Evolutionary conservation across 768 basidiomycete species (phyloP).

Genomic region (Cystofilobasidium macerans): DNA sequence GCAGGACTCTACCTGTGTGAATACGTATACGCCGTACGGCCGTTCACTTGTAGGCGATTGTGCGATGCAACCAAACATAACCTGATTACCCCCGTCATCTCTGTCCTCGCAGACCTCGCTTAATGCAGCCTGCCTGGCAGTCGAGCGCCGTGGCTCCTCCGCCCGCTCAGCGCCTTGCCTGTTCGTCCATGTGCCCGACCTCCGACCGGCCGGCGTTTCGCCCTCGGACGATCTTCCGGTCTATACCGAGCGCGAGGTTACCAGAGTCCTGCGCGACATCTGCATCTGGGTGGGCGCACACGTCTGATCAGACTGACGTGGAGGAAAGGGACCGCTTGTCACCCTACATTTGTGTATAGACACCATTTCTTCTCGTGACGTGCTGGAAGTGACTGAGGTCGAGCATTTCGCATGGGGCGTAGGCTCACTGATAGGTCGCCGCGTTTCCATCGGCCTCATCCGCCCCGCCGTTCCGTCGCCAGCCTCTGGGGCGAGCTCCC

Average conservation of each 20-base stretch:
- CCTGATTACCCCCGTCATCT: neutral
- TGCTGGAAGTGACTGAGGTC: no score
- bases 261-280: neutral
- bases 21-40: slow-evolving; percentile 2
- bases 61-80: no score
- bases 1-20: neutral
- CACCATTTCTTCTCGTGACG: no score
- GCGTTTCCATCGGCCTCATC: no score
- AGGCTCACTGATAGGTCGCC: no score
- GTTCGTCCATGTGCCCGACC: slow-evolving; percentile 5
- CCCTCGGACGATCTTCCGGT: neutral
- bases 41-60: no score
- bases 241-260: slow-evolving; percentile 1
- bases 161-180: neutral
- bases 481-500: no score
- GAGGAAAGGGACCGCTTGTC: no score
- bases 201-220: neutral
- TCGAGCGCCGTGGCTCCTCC: neutral
- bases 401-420: no score
- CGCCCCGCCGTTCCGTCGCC: no score
- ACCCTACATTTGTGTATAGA: no score
- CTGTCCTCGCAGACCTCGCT: neutral
- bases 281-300: neutral
- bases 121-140: neutral
- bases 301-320: no score